Percentiles rank a stretch among this genome's conserved stretches.
These are phyloP conservation scores for Madurella fahalii DNA, from an alignment of 2,329 filamentous ascomycete genomes.

Conservation along the genomic window DNA sequence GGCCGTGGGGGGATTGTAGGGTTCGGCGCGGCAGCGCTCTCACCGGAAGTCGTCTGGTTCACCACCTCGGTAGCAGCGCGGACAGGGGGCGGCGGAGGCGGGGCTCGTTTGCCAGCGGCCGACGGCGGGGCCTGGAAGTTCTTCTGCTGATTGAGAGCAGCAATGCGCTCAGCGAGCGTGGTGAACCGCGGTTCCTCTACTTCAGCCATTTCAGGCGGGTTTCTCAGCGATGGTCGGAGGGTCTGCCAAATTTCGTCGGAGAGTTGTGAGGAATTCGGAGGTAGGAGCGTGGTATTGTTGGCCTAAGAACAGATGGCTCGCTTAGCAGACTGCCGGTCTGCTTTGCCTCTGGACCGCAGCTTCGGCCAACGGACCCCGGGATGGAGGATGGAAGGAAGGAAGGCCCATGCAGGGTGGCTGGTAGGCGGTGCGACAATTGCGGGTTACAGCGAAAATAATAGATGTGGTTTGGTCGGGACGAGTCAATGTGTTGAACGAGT, in stretches of 20 bases:
- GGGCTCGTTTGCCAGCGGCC: constrained; percentile 34
- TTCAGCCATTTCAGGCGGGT: constrained; percentile 48
- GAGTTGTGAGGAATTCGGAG: neutral
- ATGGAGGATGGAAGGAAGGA: too few relatives aligned
- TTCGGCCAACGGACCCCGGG: too few relatives aligned
- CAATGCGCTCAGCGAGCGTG: constrained; percentile 58
- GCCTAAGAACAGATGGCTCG: too few relatives aligned
- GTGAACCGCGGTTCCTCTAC: constrained; percentile 59
- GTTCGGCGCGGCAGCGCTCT: constrained; percentile 26
- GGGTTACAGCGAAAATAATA: too few relatives aligned
- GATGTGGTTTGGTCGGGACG: too few relatives aligned
- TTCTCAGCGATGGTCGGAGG: neutral
- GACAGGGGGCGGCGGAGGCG: constrained; percentile 45
- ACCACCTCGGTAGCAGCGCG: constrained; percentile 37
- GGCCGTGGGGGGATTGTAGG: constrained; percentile 40
- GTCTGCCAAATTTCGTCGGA: neutral
- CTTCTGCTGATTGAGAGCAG: constrained; percentile 59
- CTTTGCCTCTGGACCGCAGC: too few relatives aligned
- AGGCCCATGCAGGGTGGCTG: too few relatives aligned
- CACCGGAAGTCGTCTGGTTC: constrained; percentile 30
- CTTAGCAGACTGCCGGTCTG: too few relatives aligned
- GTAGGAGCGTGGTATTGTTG: too few relatives aligned
- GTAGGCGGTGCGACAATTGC: too few relatives aligned
- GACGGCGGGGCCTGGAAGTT: constrained; percentile 46
- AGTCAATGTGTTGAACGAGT: too few relatives aligned